Conservation (phyloP, 192 early-diverging fungal genomes). For the Diversispora eburnea region DNA sequence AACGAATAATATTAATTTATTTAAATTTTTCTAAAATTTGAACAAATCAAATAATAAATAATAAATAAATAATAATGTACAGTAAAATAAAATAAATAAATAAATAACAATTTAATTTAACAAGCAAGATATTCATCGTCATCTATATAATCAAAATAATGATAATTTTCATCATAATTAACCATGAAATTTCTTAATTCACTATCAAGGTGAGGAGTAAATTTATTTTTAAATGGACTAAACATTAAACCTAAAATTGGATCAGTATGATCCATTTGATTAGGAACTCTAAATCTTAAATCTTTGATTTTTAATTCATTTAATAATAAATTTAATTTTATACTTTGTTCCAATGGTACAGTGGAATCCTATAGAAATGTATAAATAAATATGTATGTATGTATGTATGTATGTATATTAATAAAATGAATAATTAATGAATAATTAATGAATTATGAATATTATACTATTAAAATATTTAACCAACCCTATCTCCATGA, state of each 20-base stretch:
- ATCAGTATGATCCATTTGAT: constrained; percentile 37
- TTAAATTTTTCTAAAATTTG: too few species aligned
- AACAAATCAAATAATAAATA: too few species aligned
- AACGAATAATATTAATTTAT: too few species aligned
- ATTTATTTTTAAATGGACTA: constrained; percentile 12
- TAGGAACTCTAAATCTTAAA: constrained; percentile 27
- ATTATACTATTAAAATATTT: too few species aligned
- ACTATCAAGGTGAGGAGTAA: not conserved
- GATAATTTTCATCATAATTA: too few species aligned
- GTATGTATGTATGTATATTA: too few species aligned
- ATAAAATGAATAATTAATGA: too few species aligned
- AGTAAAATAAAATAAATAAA: too few species aligned
- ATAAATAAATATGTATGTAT: not conserved
- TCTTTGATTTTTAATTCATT: constrained; percentile 33
- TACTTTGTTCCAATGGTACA: constrained; percentile 33
- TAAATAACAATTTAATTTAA: too few species aligned
- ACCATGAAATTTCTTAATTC: constrained; percentile 15
- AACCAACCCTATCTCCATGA: constrained; percentile 35
- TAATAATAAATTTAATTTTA: constrained; percentile 33
- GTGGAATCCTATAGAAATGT: constrained; percentile 26
- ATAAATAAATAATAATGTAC: too few species aligned
- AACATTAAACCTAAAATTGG: constrained; percentile 33
- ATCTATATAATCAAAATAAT: too few species aligned
- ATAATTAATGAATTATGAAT: not conserved
- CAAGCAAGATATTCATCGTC: too few species aligned